Base-by-base conservation (phyloP, 441 rosid species). In the Populus hybrid region DNA sequence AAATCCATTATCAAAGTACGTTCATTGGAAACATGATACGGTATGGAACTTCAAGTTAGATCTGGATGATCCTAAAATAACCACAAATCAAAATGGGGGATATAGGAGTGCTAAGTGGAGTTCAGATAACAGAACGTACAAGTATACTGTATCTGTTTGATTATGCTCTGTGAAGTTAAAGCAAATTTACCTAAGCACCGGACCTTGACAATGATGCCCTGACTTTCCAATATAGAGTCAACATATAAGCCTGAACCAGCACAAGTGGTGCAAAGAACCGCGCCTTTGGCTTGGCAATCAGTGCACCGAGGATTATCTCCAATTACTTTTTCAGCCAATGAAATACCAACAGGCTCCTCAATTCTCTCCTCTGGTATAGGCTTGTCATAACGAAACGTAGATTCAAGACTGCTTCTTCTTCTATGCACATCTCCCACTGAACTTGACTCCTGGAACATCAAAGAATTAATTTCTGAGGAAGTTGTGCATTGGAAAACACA, bases 181-280 rank as follows among this genome's bases (percentile, higher is more conserved):
- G 74, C 9, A 76, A 73, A 64, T 20, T 81, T 85, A 93, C 99
- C 97, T 80, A 93, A 87, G 86, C 98, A 95, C 53, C 97, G 92
- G 74, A 95, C 92, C 88, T 91, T 91, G 79, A 95, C 97, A 71
- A 93, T 91, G 88, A 93, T 89, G 74, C 99, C 99, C 86, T 93
- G 98, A 88, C 98, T 90, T 88, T 95, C 98, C 90, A 95, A 73
- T 76, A 95, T 87, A 3, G 98, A 85, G 74, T 95, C 97, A 72
- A 93, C 93, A 71, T 93, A 95, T 68, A 95, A 81, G 70, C 99
- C 98, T 66, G 92, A 88, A 56, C 97, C 99, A 6, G 93, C 71
- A 80, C 98, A 93, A 73, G 99, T 95, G 74, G 90, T 76, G 81
- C 99, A 94, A 68, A 91, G 95, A 78, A 91, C 91, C 31, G 92